Conservation (phyloP, 805 yeast species). For the Saccharomyces jurei region DNA sequence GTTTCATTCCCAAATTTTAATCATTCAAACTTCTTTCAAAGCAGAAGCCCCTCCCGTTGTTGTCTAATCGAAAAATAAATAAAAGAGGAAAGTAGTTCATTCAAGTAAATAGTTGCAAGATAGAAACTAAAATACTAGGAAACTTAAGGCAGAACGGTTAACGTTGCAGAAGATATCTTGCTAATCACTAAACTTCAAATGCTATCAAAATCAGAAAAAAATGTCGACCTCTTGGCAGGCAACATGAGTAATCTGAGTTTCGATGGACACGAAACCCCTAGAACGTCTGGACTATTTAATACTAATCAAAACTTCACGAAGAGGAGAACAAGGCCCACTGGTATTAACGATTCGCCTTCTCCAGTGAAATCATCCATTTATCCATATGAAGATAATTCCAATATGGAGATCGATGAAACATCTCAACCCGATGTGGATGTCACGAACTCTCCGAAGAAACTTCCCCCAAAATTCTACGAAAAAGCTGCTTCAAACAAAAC, state of each 20-base stretch:
- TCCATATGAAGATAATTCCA: conserved; percentile 22
- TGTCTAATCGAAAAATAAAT: not conserved
- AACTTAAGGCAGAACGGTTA: not conserved
- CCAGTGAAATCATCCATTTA: conserved; percentile 25
- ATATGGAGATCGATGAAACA: conserved; percentile 30
- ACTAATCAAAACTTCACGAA: conserved; percentile 4
- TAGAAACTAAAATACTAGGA: not conserved
- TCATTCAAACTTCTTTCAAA: not conserved
- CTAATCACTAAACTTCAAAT: conserved; percentile 3
- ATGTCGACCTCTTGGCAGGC: conserved; percentile 29
- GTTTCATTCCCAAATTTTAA: not conserved
- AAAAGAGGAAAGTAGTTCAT: not conserved
- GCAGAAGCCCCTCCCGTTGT: not conserved
- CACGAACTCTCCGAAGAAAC: conserved; percentile 30
- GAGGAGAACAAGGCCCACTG: not conserved
- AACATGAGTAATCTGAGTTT: conserved; percentile 30
- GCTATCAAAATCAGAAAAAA: conserved; percentile 24
- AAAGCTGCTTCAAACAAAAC: conserved; percentile 69
- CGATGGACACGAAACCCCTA: conserved; percentile 13
- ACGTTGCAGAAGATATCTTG: not conserved
- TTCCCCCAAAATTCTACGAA: conserved; percentile 40
- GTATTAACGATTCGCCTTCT: conserved; percentile 19
- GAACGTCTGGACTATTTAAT: conserved; percentile 16
- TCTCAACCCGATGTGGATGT: conserved; percentile 17
- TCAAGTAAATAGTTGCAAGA: not conserved